Evolutionary conservation across 371 early-diverging fungal genomes (phyloP).

Genomic region (Mucor piriformis): DNA sequence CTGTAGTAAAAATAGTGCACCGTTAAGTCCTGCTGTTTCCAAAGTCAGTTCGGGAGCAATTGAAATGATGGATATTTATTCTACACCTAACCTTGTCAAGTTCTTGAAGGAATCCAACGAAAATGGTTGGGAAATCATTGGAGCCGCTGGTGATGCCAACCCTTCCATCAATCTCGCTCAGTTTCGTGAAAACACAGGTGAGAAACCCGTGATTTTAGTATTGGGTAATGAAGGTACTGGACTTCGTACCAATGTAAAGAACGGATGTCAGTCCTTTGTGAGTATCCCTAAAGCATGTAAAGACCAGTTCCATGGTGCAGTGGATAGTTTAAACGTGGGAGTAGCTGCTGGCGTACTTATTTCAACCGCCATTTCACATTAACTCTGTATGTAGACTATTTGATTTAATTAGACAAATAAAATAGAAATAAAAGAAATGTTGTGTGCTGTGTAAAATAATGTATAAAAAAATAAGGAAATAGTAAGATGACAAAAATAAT

Average conservation of each 20-base stretch:
- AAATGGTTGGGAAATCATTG: constrained; percentile 60
- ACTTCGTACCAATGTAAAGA: constrained; percentile 48
- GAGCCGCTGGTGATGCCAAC: constrained; percentile 44
- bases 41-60: constrained; percentile 70
- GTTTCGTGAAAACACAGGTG: background rate
- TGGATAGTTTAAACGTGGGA: constrained; percentile 68
- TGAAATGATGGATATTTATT: constrained; percentile 60
- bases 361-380: constrained; percentile 12
- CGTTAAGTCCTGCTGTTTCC: constrained; percentile 59
- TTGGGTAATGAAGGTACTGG: constrained; percentile 72
- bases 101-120: constrained; percentile 45
- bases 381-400: too few relatives aligned
- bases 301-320: constrained; percentile 25
- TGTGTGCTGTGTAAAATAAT: background rate
- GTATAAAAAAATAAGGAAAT: constrained; percentile 3
- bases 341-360: constrained; percentile 65
- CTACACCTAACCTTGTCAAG: constrained; percentile 48
- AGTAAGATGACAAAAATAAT: constrained; percentile 3
- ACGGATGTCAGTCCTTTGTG: constrained; percentile 44
- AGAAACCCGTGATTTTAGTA: constrained; percentile 53
- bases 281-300: constrained; percentile 35
- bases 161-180: constrained; percentile 6
- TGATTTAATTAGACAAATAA: background rate
- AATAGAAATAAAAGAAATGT: background rate
- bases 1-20: constrained; percentile 60